These are phyloP conservation scores for Ceratocystis eucalypticola DNA, from an alignment of 2,329 filamentous ascomycete species.

Conservation along the genomic window DNA sequence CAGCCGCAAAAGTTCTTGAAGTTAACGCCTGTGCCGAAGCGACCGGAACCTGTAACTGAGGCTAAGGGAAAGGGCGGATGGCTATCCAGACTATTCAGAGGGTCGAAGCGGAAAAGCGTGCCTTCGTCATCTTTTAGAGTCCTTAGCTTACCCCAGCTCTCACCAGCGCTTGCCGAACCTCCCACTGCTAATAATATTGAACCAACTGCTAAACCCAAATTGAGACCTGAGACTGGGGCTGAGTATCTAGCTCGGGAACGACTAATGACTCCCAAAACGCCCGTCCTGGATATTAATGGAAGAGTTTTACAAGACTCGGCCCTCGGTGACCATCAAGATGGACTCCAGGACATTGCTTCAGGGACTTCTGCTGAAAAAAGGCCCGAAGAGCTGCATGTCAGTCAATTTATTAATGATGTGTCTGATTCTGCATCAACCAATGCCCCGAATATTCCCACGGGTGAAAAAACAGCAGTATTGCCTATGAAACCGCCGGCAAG, in stretches of 20 bases:
- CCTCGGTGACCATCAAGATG: conserved; percentile 2
- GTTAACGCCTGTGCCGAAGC: not conserved
- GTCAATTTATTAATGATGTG: too few species aligned
- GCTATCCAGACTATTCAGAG: conserved; percentile 10
- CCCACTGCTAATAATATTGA: not conserved
- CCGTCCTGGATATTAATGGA: not conserved
- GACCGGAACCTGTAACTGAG: not conserved
- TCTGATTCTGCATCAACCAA: not conserved
- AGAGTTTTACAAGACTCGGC: not conserved
- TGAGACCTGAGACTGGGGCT: too few species aligned
- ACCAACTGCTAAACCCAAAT: not conserved
- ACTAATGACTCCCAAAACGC: not conserved
- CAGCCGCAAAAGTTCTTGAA: not conserved
- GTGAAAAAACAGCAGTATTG: not conserved
- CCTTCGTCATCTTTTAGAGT: conserved; percentile 8
- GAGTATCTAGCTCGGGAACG: not conserved
- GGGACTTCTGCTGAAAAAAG: not conserved
- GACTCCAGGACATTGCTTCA: not conserved
- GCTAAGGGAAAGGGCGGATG: conserved; percentile 12
- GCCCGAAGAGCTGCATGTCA: not conserved
- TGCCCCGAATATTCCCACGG: not conserved
- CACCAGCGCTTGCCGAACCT: not conserved
- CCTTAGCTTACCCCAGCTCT: not conserved
- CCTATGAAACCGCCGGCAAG: not conserved
- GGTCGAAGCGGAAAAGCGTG: not conserved